Evolutionary conservation across 768 basidiomycete genomes (phyloP), one percentile per base, ranked within the genome.

Genomic region (Suillus paluster): DNA sequence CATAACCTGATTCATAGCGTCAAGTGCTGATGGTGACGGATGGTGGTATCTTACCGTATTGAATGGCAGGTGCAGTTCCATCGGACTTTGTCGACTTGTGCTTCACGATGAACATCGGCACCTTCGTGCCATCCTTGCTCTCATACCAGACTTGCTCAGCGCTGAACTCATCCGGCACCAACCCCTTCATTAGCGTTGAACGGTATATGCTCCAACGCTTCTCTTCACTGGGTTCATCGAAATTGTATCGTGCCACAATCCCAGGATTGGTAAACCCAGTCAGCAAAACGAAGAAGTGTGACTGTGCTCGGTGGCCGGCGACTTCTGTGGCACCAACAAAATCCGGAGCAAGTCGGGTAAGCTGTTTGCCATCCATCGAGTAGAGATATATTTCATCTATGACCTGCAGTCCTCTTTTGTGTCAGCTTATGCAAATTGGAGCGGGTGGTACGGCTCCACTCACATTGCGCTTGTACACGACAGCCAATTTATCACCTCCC

Each of bases 71-170:
- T 1, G 91, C 91, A 0, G 87, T 88, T 17, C 92, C 92, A 63
- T 94, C 89, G 45, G 85, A 79, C 63, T 81, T 77, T 4, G 89
- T 91, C 41, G 80, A 82, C 71, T 89, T 88, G 70, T 90, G 91
- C 52, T 86, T 83, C 23, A 93, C 89, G 64, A 95, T 82, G 69
- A 93, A 94, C 92, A 95, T 94, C 2, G 93, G 93, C 39, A 95
- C 79, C 58, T 81, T 83, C 6, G 91, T 93, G 2, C 91, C 91
- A 68, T 94, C 93, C 72, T 89, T 90, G 74, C 86, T 87, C 21
- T 79, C 72, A 68, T 88, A 94, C 88, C 92, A 95, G 21, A 92
- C 89, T 76, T 94, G 92, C 61, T 82, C 81, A 36, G 86, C 79
- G 34, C 84, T 79, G 66, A 94, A 94, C 49, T 94, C 90, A 9